Base-by-base conservation (phyloP, 2,329 filamentous ascomycete species). In the Venturiaceae sp. region DNA sequence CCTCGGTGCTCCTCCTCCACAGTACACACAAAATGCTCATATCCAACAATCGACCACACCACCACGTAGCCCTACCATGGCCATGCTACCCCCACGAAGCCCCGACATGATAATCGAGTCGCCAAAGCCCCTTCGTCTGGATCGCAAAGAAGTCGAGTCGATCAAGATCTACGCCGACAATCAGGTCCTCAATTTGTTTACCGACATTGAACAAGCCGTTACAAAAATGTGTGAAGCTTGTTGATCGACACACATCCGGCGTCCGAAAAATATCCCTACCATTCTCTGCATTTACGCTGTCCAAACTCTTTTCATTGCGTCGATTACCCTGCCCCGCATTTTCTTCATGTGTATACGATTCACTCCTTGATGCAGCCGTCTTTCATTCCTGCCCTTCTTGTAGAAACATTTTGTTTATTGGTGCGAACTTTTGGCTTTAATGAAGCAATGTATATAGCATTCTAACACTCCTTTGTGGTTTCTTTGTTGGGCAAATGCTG, bases 131-230 rank as follows among this genome's bases (percentile, higher is more conserved):
- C 26, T 62, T 16, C 67, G 66, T 23, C 56, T 65, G 6, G 67
- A 70, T 32, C 67, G 70, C 41, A 71, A 68, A 60, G 71, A 73
- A 32, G 72, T 72, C 13, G 70, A 74, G 61, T 73, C 71, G 14
- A 74, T 74, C 65, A 73, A 71, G 60, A 74, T 74, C 55, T 74
- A 74, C 62, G 72, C 72, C 37, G 72, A 74, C 55, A 71, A 70
- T 26, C 70, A 73, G 37, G 72, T 73, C 26, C 66, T 74, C 30
- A 72, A 67, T 57, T 66, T 74, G 3, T 74, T 74, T 60, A 70
- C 69, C 9, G 71, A 74, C 60, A 74, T 74, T 47, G 71, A 74
- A 57, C 69, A 70, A 60, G 72, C 72, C 26, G 72, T 74, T 53
- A 70, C 69, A 53, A 67, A 71, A 62, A 72, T 74, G 72, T 74